phyloP scores from a whole-genome alignment of 1,139 yeast genomes.

The Saccharomyces hybrid region DNA sequence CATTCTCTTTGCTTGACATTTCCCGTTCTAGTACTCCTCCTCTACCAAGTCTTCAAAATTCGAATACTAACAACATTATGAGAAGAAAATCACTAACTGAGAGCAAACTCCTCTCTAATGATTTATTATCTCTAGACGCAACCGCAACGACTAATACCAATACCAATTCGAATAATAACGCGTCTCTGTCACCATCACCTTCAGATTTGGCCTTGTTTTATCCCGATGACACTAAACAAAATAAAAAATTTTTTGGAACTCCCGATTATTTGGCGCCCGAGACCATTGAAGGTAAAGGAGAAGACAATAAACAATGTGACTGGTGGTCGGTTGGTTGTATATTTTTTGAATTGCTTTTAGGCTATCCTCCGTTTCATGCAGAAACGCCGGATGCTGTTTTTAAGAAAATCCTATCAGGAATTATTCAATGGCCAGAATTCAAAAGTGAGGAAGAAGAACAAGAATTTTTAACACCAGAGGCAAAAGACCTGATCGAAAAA shows the following conservation, averaged over 20 bases:
- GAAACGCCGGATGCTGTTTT: constrained; percentile 74
- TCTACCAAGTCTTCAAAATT: constrained; percentile 11
- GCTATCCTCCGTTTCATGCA: constrained; percentile 93
- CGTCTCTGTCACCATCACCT: constrained; percentile 8
- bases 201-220: constrained; percentile 56
- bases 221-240: constrained; percentile 45
- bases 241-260: constrained; percentile 74
- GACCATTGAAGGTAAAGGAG: constrained; percentile 78
- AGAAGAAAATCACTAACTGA: constrained; percentile 2
- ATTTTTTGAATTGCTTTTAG: constrained; percentile 82
- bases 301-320: constrained; percentile 71
- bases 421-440: constrained; percentile 77
- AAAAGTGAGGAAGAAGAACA: constrained; percentile 44
- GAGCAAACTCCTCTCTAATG: constrained; percentile 9
- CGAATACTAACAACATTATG: constrained; percentile 9
- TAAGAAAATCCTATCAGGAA: constrained; percentile 63
- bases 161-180: constrained; percentile 7
- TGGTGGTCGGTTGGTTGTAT: constrained; percentile 99
- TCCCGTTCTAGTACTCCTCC: constrained; percentile 30
- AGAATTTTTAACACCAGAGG: constrained; percentile 53
- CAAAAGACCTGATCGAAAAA: constrained; percentile 62
- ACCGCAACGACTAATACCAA: constrained; percentile 3
- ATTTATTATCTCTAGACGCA: background rate
- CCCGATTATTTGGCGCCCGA: constrained; percentile 98
- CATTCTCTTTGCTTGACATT: constrained; percentile 24